These are phyloP conservation scores for Saccharomyces hybrid DNA, from an alignment of 1,139 yeast genomes.

Conservation along the genomic window DNA sequence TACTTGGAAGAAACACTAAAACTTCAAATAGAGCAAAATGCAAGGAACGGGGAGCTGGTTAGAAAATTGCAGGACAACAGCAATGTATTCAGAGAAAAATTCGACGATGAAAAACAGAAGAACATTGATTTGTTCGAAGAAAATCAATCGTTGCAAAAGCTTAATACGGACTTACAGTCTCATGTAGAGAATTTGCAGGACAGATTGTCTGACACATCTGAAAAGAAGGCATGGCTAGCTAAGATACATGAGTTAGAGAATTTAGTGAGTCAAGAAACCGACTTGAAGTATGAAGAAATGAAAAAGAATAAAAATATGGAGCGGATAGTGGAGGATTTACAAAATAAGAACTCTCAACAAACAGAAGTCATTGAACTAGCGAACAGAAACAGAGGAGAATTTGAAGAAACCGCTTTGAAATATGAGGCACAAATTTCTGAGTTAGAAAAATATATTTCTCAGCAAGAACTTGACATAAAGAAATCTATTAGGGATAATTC, in stretches of 20 bases:
- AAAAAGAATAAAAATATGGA: conserved; percentile 34
- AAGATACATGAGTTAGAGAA: conserved; percentile 32
- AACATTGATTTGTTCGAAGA: conserved; percentile 34
- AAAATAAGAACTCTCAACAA: conserved; percentile 21
- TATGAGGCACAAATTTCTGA: conserved; percentile 29
- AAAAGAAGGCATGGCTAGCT: conserved; percentile 36
- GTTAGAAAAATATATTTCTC: conserved; percentile 33
- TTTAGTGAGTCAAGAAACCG: conserved; percentile 29
- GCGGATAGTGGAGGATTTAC: conserved; percentile 32
- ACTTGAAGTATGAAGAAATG: conserved; percentile 31
- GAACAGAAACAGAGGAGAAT: conserved; percentile 33
- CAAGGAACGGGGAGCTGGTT: conserved; percentile 34
- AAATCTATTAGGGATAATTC: conserved; percentile 32
- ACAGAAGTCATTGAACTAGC: conserved; percentile 28
- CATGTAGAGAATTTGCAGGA: conserved; percentile 34
- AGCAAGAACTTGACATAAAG: conserved; percentile 31
- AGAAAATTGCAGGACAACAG: conserved; percentile 31
- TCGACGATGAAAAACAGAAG: conserved; percentile 34
- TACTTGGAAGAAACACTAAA: conserved; percentile 30
- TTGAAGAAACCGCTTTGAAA: conserved; percentile 32
- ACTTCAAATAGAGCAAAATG: conserved; percentile 28
- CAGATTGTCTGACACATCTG: conserved; percentile 33
- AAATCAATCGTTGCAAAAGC: conserved; percentile 30
- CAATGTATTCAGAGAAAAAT: conserved; percentile 23
- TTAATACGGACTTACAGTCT: conserved; percentile 32